phyloP scores from a whole-genome alignment of 352 stramenopile genomes.

The Pythium rishiriense region DNA sequence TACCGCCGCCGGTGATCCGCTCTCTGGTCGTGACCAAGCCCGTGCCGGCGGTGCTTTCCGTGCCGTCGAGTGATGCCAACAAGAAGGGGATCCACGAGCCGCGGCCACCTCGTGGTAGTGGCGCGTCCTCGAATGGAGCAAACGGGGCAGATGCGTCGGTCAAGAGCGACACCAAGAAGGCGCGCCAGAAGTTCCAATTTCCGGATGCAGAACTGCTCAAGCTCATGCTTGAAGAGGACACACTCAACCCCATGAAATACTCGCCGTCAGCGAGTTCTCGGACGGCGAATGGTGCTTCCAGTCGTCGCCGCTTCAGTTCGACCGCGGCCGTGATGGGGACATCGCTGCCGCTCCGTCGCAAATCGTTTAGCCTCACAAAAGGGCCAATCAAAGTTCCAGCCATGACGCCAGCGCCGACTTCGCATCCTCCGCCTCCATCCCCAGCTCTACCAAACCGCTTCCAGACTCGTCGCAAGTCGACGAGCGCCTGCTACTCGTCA shows the following conservation, averaged over 20 bases:
- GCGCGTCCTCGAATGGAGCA: conserved; percentile 6
- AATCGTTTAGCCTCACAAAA: conserved; percentile 72
- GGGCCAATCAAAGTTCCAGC: conserved; percentile 47
- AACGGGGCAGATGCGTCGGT: neutral
- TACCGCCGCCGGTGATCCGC: conserved; percentile 9
- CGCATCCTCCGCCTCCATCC: neutral
- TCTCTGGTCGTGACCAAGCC: conserved; percentile 2
- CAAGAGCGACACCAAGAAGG: conserved; percentile 23
- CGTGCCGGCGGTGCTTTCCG: conserved; percentile 26
- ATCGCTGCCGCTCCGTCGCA: conserved; percentile 46
- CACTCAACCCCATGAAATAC: neutral
- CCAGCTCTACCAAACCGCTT: conserved; percentile 16
- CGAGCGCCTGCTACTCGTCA: conserved; percentile 38
- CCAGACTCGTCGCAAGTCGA: conserved; percentile 55
- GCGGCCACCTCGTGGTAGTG: conserved; percentile 34
- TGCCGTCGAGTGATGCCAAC: conserved; percentile 33
- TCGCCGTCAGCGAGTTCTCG: conserved; percentile 3
- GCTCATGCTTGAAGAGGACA: conserved; percentile 26
- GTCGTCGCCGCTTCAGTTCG: conserved; percentile 35
- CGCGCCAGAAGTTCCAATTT: conserved; percentile 64
- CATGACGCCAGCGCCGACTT: conserved; percentile 27
- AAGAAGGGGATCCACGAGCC: conserved; percentile 48
- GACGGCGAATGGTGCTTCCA: neutral
- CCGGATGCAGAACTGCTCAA: conserved; percentile 43
- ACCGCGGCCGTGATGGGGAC: conserved; percentile 37